phyloP scores from a whole-genome alignment of 2,329 filamentous ascomycete genomes.

The Aspergillus puulaauensis region DNA sequence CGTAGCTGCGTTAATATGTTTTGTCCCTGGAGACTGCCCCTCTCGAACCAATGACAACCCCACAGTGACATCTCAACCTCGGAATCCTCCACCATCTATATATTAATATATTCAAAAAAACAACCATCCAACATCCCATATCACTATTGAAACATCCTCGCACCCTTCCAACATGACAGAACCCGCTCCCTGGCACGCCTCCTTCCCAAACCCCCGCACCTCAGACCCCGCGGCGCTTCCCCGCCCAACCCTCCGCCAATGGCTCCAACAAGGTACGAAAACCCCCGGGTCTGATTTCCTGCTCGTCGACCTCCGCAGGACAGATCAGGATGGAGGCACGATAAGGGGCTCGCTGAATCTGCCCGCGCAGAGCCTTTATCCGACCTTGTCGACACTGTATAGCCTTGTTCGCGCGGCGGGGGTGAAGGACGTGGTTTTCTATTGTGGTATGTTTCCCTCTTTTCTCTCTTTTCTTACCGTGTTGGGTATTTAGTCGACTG shows the following conservation, averaged over 20 bases:
- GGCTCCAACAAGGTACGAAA: slow-evolving; percentile 31
- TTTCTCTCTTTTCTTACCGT: not conserved
- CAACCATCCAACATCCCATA: not conserved
- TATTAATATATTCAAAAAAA: not conserved
- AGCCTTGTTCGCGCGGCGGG: slow-evolving; percentile 28
- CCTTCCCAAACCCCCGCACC: slow-evolving; percentile 38
- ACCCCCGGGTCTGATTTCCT: slow-evolving; percentile 36
- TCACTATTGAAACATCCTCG: not conserved
- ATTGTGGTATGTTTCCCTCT: slow-evolving; percentile 37
- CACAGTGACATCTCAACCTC: slow-evolving; percentile 2
- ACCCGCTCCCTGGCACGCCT: slow-evolving; percentile 37
- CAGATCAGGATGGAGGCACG: slow-evolving; percentile 57
- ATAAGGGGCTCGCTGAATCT: slow-evolving; percentile 56
- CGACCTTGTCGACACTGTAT: slow-evolving; percentile 37
- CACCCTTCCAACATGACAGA: not conserved
- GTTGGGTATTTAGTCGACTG: not conserved
- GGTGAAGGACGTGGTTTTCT: slow-evolving; percentile 39
- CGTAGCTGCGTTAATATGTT: too few relatives aligned
- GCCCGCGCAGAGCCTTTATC: slow-evolving; percentile 42
- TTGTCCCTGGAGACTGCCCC: too few relatives aligned
- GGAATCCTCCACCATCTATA: not conserved
- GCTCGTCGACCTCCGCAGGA: slow-evolving; percentile 49
- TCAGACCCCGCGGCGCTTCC: slow-evolving; percentile 27
- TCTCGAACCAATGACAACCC: slow-evolving; percentile 3
- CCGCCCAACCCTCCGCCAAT: slow-evolving; percentile 37